phyloP scores from a whole-genome alignment of 768 basidiomycete species.

The Chalciporus sphaerocephalus region DNA sequence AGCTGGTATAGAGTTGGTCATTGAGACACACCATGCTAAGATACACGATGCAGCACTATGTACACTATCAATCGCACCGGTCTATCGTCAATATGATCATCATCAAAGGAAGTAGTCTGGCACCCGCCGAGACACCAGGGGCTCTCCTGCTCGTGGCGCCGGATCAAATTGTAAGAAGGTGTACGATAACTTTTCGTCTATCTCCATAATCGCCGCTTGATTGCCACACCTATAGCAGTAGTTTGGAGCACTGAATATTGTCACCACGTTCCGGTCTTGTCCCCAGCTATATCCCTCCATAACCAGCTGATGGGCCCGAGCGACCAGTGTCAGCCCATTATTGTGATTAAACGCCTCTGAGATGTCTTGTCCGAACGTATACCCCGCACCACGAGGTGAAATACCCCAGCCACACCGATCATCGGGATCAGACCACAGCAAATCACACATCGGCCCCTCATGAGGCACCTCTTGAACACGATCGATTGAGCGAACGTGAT shows the following conservation, averaged over 20 bases:
- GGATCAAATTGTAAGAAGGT: constrained; percentile 99
- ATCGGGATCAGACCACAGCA: constrained; percentile 99
- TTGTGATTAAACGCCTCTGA: constrained; percentile 99
- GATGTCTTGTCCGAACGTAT: constrained; percentile 99
- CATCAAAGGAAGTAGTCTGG: constrained; percentile 80
- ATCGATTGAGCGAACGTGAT: constrained; percentile 98
- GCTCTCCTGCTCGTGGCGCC: constrained; percentile 97
- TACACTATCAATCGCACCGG: constrained; percentile 18
- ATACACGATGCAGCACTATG: constrained; percentile 23
- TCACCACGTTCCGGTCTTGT: constrained; percentile 98
- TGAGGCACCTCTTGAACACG: constrained; percentile 99
- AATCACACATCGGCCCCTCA: constrained; percentile 99
- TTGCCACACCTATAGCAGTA: constrained; percentile 99
- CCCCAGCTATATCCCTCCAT: constrained; percentile 99
- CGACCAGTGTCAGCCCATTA: constrained; percentile 94
- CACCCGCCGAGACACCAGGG: constrained; percentile 92
- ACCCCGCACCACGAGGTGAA: constrained; percentile 96
- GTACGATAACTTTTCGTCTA: constrained; percentile 96
- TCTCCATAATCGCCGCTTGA: constrained; percentile 99
- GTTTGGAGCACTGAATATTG: constrained; percentile 99
- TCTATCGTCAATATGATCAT: constrained; percentile 19
- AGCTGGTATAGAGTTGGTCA: constrained; percentile 14
- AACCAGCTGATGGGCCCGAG: constrained; percentile 89
- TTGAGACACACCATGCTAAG: constrained; percentile 10
- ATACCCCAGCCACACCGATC: constrained; percentile 99